These are phyloP conservation scores for Kalmusia sp. DNA, from an alignment of 2,329 filamentous ascomycete species.

Conservation along the genomic window DNA sequence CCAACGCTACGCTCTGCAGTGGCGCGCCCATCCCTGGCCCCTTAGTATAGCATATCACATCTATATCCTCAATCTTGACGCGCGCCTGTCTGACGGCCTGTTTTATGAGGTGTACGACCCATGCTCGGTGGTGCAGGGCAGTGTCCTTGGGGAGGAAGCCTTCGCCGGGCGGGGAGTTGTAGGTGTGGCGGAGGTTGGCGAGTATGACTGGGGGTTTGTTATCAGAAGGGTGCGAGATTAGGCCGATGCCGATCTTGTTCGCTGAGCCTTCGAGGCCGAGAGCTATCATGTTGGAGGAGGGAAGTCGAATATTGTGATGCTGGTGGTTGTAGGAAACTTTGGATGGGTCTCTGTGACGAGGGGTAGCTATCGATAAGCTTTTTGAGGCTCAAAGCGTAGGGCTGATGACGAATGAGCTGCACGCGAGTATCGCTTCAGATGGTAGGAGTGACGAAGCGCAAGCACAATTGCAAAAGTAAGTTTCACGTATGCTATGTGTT, in stretches of 20 bases:
- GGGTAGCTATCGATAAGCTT: constrained; percentile 24
- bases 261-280: constrained; percentile 89
- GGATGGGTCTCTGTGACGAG: neutral
- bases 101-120: constrained; percentile 83
- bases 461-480: neutral
- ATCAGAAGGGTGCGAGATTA: constrained; percentile 77
- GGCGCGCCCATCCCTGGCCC: constrained; percentile 97
- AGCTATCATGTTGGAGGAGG: constrained; percentile 62
- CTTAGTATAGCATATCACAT: constrained; percentile 94
- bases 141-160: constrained; percentile 98
- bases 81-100: constrained; percentile 75
- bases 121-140: constrained; percentile 85
- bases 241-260: constrained; percentile 95
- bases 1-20: constrained; percentile 83
- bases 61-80: constrained; percentile 65
- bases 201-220: constrained; percentile 66
- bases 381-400: constrained; percentile 14
- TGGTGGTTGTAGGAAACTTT: neutral
- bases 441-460: neutral
- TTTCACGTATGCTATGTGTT: too few species aligned
- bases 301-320: neutral
- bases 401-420: constrained; percentile 16
- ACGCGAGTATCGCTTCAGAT: neutral
- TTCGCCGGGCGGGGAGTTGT: constrained; percentile 86
- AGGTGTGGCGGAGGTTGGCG: constrained; percentile 94